Evolutionary conservation across 768 basidiomycete genomes (phyloP).

Genomic region (Termitomyces sp.): DNA sequence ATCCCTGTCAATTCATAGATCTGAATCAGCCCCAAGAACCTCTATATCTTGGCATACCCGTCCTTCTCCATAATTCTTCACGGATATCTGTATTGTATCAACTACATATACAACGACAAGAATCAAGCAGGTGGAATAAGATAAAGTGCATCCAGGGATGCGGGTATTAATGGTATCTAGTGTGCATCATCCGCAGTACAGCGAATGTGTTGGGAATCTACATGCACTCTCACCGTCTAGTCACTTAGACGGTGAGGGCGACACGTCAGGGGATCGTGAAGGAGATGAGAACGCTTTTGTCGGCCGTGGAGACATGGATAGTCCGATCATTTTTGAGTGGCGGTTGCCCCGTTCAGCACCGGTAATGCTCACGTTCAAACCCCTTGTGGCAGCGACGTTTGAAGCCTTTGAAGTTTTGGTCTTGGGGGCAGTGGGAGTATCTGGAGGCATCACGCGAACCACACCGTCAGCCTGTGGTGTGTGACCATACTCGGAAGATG

Average conservation of each 20-base stretch:
- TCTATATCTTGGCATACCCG: not conserved
- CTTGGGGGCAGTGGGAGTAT: slow-evolving; percentile 33
- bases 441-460: slow-evolving; percentile 32
- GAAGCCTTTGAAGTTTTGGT: slow-evolving; percentile 48
- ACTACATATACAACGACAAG: slow-evolving; percentile 4
- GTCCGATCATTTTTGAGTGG: slow-evolving; percentile 57
- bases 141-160: slow-evolving; percentile 7
- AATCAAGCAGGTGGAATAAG: slow-evolving; percentile 9
- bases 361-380: slow-evolving; percentile 58
- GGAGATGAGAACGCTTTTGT: slow-evolving; percentile 23
- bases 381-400: slow-evolving; percentile 56
- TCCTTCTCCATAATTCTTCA: not conserved
- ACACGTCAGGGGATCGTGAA: slow-evolving; percentile 21
- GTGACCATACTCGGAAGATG: slow-evolving; percentile 39
- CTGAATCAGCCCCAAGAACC: not conserved
- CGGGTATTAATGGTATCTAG: slow-evolving; percentile 15
- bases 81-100: slow-evolving; percentile 1
- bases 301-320: slow-evolving; percentile 53
- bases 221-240: slow-evolving; percentile 3
- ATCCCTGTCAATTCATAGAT: not conserved
- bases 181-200: slow-evolving; percentile 4
- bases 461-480: slow-evolving; percentile 18
- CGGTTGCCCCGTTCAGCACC: slow-evolving; percentile 51
- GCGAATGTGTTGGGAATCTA: slow-evolving; percentile 7
- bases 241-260: slow-evolving; percentile 19